These are phyloP conservation scores for Candida alai DNA, from an alignment of 805 yeast genomes.

Conservation along the genomic window DNA sequence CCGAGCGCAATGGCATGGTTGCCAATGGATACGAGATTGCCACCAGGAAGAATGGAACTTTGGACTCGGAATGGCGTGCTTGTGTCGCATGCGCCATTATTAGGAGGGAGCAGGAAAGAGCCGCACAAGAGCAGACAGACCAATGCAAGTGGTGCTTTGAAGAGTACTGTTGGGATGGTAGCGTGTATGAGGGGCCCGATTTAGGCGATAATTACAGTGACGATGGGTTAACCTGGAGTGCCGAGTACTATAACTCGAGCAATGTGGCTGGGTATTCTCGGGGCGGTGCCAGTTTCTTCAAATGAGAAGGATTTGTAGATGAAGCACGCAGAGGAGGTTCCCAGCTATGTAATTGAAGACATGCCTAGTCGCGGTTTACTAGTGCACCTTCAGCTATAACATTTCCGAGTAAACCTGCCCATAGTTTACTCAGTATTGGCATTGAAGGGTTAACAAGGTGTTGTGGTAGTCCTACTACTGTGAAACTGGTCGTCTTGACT, in stretches of 20 bases:
- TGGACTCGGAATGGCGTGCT: conserved; percentile 64
- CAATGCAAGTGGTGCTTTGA: conserved; percentile 72
- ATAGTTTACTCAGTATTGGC: too few species aligned
- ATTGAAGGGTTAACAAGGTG: too few species aligned
- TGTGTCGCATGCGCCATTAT: conserved; percentile 77
- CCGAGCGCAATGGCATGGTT: conserved; percentile 57
- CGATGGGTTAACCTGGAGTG: conserved; percentile 3
- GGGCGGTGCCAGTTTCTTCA: conserved; percentile 6
- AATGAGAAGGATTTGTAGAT: too few species aligned
- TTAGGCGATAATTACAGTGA: conserved; percentile 4
- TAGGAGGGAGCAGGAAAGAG: conserved; percentile 72
- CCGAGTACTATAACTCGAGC: conserved; percentile 1
- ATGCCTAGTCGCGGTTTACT: too few species aligned
- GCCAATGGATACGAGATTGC: conserved; percentile 72
- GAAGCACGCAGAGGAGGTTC: too few species aligned
- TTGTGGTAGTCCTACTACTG: too few species aligned
- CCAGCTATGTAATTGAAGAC: too few species aligned
- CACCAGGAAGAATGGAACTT: conserved; percentile 60
- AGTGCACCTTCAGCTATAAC: too few species aligned
- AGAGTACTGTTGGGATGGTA: conserved; percentile 75
- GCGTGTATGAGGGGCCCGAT: conserved; percentile 12
- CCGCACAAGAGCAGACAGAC: conserved; percentile 51
- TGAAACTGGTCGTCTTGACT: too few species aligned
- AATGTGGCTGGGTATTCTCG: conserved; percentile 2
- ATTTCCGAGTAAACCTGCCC: too few species aligned